These are phyloP conservation scores for Saccharomyces pastorianus DNA, from an alignment of 1,139 yeast species.

Conservation along the genomic window DNA sequence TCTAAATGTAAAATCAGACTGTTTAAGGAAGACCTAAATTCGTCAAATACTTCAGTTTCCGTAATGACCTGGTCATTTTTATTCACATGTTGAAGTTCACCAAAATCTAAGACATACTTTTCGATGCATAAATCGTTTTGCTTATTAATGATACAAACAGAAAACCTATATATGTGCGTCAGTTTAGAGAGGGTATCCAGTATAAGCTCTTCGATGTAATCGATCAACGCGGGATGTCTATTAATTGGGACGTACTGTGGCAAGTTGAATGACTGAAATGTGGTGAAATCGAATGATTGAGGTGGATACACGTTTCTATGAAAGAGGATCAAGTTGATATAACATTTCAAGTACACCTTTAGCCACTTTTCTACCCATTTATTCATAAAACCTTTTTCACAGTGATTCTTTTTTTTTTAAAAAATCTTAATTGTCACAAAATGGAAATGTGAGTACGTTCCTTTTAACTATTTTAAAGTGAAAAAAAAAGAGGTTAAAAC, in stretches of 20 bases:
- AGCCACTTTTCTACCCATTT: conserved; percentile 27
- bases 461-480: background rate
- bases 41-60: conserved; percentile 27
- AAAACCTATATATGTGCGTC: conserved; percentile 18
- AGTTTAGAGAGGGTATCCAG: conserved; percentile 22
- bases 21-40: conserved; percentile 27
- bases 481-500: background rate
- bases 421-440: no score
- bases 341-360: conserved; percentile 27
- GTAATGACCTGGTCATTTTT: conserved; percentile 10
- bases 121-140: conserved; percentile 22
- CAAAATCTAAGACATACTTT: conserved; percentile 27
- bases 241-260: conserved; percentile 29
- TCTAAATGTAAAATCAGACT: conserved; percentile 23
- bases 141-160: conserved; percentile 19
- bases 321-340: conserved; percentile 26
- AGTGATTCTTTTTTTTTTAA: background rate
- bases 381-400: conserved; percentile 12
- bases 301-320: conserved; percentile 30
- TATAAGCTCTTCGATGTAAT: conserved; percentile 28
- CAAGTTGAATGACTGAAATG: conserved; percentile 30
- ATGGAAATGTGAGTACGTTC: background rate
- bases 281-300: conserved; percentile 27
- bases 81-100: conserved; percentile 23
- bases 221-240: conserved; percentile 24